Conservation (phyloP, 1,139 yeast genomes). For the Taphrina flavorubra region DNA sequence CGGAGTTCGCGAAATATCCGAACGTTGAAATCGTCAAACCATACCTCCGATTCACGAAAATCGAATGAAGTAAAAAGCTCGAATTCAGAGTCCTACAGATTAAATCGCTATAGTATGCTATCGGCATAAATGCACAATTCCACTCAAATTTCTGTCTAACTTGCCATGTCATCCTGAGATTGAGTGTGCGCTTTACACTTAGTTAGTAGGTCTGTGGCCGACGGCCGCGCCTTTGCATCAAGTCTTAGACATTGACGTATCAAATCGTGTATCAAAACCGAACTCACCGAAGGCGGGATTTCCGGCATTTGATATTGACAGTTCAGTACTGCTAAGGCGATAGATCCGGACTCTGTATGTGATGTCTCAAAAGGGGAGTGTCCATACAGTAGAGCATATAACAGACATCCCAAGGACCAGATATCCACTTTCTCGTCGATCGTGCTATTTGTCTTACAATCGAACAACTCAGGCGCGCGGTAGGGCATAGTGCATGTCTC, state of each 20-base stretch:
- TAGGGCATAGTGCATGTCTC: conserved; percentile 88
- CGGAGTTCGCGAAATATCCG: conserved; percentile 70
- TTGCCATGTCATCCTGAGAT: neutral
- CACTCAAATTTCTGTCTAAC: neutral
- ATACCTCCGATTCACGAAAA: conserved; percentile 52
- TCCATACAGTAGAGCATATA: conserved; percentile 78
- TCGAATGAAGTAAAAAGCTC: neutral
- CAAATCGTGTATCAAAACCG: conserved; percentile 61
- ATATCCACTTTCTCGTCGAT: conserved; percentile 80
- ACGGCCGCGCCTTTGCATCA: conserved; percentile 67
- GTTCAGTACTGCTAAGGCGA: conserved; percentile 74
- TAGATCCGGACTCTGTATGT: conserved; percentile 81
- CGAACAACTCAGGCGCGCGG: conserved; percentile 87
- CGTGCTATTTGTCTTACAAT: conserved; percentile 67
- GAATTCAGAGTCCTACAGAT: no score
- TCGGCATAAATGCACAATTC: no score
- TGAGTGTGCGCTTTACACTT: no score
- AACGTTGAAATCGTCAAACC: conserved; percentile 81
- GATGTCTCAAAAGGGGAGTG: conserved; percentile 81
- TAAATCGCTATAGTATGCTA: no score
- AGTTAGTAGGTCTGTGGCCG: conserved; percentile 61
- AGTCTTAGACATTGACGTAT: conserved; percentile 66
- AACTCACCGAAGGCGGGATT: conserved; percentile 56
- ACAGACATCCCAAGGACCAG: conserved; percentile 74
- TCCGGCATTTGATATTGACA: conserved; percentile 73